Evolutionary conservation across 2,329 filamentous ascomycete genomes (phyloP), one percentile per base, ranked within the genome.

Genomic region (Sporothrix brasiliensis): DNA sequence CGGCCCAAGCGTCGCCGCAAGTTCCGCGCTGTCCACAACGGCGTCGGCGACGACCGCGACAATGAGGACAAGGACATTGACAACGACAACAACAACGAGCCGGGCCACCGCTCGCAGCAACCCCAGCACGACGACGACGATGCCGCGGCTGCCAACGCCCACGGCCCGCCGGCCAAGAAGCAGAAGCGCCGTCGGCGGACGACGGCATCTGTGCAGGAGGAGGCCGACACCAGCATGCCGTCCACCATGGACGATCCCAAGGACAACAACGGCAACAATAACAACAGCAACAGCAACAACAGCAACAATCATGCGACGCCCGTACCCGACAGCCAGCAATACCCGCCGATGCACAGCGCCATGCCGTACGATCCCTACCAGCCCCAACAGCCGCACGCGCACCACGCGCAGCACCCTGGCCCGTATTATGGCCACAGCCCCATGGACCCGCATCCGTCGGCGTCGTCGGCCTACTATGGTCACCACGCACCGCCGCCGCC

Each of bases 1-100:
- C 81, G 86, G 4, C 84, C 85, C 39, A 87, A 87, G 76, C 81
- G 84, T 10, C 84, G 85, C 74, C 85, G 85, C 30, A 70, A 60
- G 14, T 53, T 49, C 39, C 49, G 63, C 13, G 79, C 78, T 14
- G 81, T 81, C n/a, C 78, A 78, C 14, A 72, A 77, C 4, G 79
- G 78, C 16, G 81, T 81, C 19, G 78, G 77, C 14, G 72, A 77
- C 4, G 79, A 80, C 47, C 78, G 77, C 0, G 77, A 78, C 49
- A 65, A 54, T 14, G 41, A 44, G 41, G 4, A 44, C 41, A 10
- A 44, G 1, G 41, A 44, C 11, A 72, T 74, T 6, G 4, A 44
- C 41, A 10, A 44, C 13, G 41, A 44, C 11, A 72, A 74, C 10
- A 54, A 34, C 21, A 49, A 30, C 11, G 34, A 50, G 24, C 24